Base-by-base conservation (phyloP, 352 stramenopile genomes). In the Phytophthora cactorum region DNA sequence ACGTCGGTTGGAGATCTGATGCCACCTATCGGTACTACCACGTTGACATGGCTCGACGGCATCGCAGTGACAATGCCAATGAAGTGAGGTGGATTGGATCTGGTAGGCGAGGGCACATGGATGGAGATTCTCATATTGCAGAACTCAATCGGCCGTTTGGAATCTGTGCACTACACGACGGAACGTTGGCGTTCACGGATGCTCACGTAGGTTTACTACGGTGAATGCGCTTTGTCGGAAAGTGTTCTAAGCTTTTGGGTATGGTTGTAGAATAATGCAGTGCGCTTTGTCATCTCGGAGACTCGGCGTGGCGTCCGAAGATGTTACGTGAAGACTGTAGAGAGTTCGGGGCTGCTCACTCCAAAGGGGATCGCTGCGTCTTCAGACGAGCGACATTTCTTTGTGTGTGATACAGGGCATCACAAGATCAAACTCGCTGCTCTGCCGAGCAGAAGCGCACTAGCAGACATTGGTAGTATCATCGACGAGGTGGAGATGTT, bases 321-420 rank as follows among this genome's bases (percentile, higher is more conserved):
- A 9, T 54, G 27, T 29, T 38, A 55, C 15, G 69, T 81, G 32
- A 72, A 68, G 27, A 82, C 64, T 10, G 39, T 81, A 1, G 50
- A 68, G 8, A 71, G 62, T 31, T 67, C 75, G 4, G 68, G 70
- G 7, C 67, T 89, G n/a, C 68, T 84, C 17, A 63, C 63, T n/a
- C 78, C 78, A 1, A 86, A 82, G 31, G 80, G 78, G 1, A 72
- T 89, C 11, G 74, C 55, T 57, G 56, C 68, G 9, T 85, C 80
- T 8, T 55, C 68, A 41, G 76, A 87, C 36, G 66, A 64, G 0
- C 63, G 72, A 10, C 74, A 84, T 39, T 49, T 89, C 57, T 85
- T 87, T 58, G 76, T 87, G 38, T 87, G 78, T 12, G 81, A 87
- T 63, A 78, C 76, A 8, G 81, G 81, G 1, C 78, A 89, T 59